These are phyloP conservation scores for Euphorbia corollata DNA, from an alignment of 441 rosid genomes.

Conservation along the genomic window DNA sequence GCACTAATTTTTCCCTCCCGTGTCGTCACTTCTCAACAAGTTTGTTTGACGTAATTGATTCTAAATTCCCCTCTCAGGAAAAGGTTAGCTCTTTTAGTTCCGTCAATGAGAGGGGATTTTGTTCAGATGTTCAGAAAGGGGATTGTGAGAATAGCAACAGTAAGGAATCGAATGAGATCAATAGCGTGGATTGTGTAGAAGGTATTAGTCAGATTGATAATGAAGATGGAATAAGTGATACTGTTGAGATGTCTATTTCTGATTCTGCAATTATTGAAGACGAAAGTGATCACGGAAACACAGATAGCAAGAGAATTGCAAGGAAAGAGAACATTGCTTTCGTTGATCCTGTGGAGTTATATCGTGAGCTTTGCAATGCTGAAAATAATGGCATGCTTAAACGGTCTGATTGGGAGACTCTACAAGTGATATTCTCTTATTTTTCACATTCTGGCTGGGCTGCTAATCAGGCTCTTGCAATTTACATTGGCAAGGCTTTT, in stretches of 20 bases:
- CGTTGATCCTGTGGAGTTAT: slow-evolving; percentile 47
- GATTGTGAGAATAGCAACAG: slow-evolving; percentile 10
- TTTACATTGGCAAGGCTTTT: slow-evolving; percentile 68
- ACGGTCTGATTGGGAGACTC: slow-evolving; percentile 34
- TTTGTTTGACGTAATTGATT: slow-evolving; percentile 12
- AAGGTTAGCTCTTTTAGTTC: slow-evolving; percentile 5
- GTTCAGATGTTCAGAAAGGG: slow-evolving; percentile 22
- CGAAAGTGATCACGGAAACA: slow-evolving; percentile 9
- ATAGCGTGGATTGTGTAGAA: slow-evolving; percentile 11
- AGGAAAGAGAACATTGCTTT: slow-evolving; percentile 24
- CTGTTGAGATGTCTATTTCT: slow-evolving; percentile 8
- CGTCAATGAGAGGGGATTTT: slow-evolving; percentile 26
- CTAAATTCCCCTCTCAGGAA: slow-evolving; percentile 9
- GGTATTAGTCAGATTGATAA: neutral
- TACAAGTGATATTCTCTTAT: slow-evolving; percentile 43
- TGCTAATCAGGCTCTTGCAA: slow-evolving; percentile 72
- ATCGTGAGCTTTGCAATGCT: slow-evolving; percentile 35
- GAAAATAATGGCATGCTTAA: slow-evolving; percentile 33
- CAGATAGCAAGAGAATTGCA: slow-evolving; percentile 1
- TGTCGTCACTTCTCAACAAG: slow-evolving; percentile 13
- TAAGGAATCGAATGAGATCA: slow-evolving; percentile 12
- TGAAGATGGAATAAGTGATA: slow-evolving; percentile 19
- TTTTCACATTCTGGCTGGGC: slow-evolving; percentile 71
- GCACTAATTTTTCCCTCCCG: neutral
- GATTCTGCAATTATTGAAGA: slow-evolving; percentile 9